phyloP scores from a whole-genome alignment of 495 filamentous ascomycete species.

The Aspergillus nanangensis region DNA sequence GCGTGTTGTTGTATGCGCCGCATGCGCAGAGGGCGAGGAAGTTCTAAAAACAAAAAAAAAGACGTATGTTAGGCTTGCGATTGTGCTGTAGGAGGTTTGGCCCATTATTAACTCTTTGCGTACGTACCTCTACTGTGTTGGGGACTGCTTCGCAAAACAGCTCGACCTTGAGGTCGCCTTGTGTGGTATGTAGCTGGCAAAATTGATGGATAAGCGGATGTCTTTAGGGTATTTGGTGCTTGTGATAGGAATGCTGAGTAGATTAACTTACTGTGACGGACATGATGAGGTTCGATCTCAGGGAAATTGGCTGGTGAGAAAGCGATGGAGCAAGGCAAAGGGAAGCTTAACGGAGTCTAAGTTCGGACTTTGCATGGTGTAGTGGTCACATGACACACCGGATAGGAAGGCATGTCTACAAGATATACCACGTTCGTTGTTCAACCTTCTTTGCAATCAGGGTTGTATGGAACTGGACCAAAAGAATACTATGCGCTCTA shows the following conservation, averaged over 20 bases:
- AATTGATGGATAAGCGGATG: conserved; percentile 16
- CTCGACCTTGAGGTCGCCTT: conserved; percentile 92
- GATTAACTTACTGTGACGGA: conserved; percentile 25
- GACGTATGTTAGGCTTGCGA: background rate
- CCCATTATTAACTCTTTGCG: no score
- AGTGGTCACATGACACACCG: conserved; percentile 11
- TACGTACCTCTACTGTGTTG: conserved; percentile 73
- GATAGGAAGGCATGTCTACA: background rate
- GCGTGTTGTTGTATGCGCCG: conserved; percentile 77
- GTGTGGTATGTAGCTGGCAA: conserved; percentile 77
- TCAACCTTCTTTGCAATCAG: no score
- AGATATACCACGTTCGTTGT: background rate
- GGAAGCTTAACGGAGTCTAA: background rate
- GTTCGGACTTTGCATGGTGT: background rate
- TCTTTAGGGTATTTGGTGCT: no score
- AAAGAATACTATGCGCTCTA: no score
- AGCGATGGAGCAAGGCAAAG: background rate
- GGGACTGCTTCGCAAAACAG: conserved; percentile 94
- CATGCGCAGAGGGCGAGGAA: conserved; percentile 95
- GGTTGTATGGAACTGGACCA: no score
- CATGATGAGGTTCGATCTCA: conserved; percentile 11
- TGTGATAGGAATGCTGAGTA: no score
- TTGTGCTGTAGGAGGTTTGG: no score
- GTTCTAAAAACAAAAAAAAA: conserved; percentile 52
- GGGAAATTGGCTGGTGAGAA: background rate